Conservation (phyloP, 108 stramenopile genomes). For the Aurantiochytrium sp. region DNA sequence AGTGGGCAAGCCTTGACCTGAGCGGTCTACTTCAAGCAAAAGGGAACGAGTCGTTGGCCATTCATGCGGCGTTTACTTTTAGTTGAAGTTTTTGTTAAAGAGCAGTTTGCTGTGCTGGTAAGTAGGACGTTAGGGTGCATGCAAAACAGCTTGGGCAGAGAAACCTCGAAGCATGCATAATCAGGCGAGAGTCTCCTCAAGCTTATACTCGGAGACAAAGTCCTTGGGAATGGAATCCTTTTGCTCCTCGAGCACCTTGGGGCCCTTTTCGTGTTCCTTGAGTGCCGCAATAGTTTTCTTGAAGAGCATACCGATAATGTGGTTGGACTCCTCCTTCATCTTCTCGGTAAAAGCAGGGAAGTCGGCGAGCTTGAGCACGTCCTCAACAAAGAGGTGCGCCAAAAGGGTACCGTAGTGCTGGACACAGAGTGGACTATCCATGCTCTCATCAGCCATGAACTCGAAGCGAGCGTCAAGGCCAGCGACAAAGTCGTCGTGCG, state of each 20-base stretch:
- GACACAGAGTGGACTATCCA: background rate
- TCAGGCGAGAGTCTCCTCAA: background rate
- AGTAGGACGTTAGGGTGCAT: too few relatives aligned
- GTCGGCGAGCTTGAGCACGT: background rate
- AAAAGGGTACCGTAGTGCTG: conserved; percentile 7
- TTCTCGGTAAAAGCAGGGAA: background rate
- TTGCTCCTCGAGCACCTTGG: background rate
- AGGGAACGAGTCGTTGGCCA: too few relatives aligned
- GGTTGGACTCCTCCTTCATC: background rate
- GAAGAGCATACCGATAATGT: background rate
- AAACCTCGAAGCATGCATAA: too few relatives aligned
- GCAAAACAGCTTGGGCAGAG: too few relatives aligned
- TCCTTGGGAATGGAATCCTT: background rate
- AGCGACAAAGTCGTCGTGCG: background rate
- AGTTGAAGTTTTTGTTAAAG: too few relatives aligned
- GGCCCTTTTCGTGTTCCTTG: background rate
- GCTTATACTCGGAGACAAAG: background rate
- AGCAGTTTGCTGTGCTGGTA: too few relatives aligned
- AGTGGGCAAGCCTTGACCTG: too few relatives aligned
- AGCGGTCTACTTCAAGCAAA: too few relatives aligned
- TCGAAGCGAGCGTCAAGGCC: background rate
- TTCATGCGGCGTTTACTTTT: too few relatives aligned
- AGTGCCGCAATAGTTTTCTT: background rate
- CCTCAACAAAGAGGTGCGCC: background rate
- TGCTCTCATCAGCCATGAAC: background rate